Percentiles rank a stretch among this genome's conserved stretches.
Evolutionary conservation across 1,284 basidiomycete genomes (phyloP).

Genomic region (Leccinum subspadiceum): DNA sequence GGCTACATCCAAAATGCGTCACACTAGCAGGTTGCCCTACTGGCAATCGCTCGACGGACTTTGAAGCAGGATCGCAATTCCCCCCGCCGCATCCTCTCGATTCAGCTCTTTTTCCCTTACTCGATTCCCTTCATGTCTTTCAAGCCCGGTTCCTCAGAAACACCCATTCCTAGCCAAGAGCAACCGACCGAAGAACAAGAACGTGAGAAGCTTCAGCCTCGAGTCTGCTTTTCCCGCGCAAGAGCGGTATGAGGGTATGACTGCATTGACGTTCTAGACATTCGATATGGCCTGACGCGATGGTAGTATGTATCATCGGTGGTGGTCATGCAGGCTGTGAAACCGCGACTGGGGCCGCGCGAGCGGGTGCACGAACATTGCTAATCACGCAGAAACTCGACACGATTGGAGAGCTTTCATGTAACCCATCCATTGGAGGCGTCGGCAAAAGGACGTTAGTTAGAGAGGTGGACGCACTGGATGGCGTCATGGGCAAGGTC

Average conservation of each 20-base stretch:
- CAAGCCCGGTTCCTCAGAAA: neutral
- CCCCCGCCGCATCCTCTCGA: neutral
- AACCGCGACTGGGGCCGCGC: conserved; percentile 60
- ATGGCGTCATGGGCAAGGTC: conserved; percentile 75
- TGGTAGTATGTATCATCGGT: no score
- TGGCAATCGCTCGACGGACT: conserved; percentile 5
- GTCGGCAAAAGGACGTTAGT: conserved; percentile 90
- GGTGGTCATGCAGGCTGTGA: no score
- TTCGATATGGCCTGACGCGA: neutral
- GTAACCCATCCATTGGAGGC: conserved; percentile 87
- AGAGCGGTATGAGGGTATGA: conserved; percentile 26
- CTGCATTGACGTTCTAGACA: neutral
- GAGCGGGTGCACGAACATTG: conserved; percentile 77
- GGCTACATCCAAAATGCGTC: conserved; percentile 9
- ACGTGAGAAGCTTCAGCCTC: conserved; percentile 5
- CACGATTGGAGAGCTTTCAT: conserved; percentile 86
- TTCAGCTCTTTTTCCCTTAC: neutral
- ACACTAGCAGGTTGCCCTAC: conserved; percentile 1
- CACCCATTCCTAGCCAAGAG: neutral
- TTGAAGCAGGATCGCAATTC: neutral
- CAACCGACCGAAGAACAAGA: neutral
- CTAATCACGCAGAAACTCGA: conserved; percentile 79
- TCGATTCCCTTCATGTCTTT: neutral
- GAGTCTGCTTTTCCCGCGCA: neutral
- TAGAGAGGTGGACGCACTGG: conserved; percentile 84